Base-by-base conservation (phyloP, 2,329 filamentous ascomycete species). In the Penicillium griseofulvum region DNA sequence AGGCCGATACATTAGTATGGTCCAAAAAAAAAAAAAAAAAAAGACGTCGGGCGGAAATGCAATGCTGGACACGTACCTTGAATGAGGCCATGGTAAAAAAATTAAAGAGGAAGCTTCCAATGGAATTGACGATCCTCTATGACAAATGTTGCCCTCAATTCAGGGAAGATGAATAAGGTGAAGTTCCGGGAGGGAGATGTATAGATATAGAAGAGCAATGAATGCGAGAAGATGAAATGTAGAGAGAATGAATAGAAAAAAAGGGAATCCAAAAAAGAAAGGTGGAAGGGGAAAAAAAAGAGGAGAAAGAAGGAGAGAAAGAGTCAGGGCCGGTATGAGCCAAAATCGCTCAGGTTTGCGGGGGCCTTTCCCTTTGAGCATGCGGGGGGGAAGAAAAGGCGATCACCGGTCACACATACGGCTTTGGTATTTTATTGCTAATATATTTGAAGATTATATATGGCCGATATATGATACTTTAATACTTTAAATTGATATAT, bases 31-130 rank as follows among this genome's bases (percentile, higher is more conserved):
- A 46, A 34, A 12, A 19, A n/a, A 22, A 22, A 22, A 10, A 37
- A 10, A 29, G 1, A 3, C 6, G 17, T 56, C 26, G 54, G 46
- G 19, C 17, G 19, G 29, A 44, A 36, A 42, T 43, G 48, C 37
- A 31, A 44, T 39, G 50, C 34, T 28, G 12, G 9, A 11, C 29
- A 57, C 53, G 29, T 68, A 74, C 72, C 65, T 74, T 74, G 69
- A 74, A 74, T 38, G 72, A 74, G 57, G 72, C 71, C 72, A 74
- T 74, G 58, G 55, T 39, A 49, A 58, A 45, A 22, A 66, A 29
- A 41, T 39, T 29, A 11, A 53, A 59, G 64, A 57, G 64, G 65
- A 61, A 59, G 59, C 65, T 69, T 66, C 65, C 64, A 64, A 61
- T 63, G 58, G 54, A 62, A 61, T 63, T 59, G 64, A 68, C 64